phyloP scores from a whole-genome alignment of 345 rosid genomes.

The Turnera subulata region DNA sequence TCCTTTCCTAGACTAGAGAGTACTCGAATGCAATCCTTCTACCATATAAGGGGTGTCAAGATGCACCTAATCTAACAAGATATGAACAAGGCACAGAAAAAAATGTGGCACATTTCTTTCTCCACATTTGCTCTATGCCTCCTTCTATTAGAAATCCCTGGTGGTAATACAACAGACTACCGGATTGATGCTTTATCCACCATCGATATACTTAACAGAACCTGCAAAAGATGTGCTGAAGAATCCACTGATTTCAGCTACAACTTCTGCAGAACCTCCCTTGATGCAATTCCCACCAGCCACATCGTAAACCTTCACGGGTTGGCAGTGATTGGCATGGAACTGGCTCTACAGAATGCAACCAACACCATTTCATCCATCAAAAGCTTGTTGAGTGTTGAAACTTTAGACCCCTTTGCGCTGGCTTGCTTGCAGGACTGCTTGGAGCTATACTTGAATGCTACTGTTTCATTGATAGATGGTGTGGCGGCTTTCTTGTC shows the following conservation, averaged over 20 bases:
- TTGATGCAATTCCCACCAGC: conserved; percentile 41
- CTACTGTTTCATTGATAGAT: conserved; percentile 33
- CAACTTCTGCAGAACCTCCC: conserved; percentile 38
- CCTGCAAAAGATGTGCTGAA: conserved; percentile 41
- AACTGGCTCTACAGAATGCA: conserved; percentile 53
- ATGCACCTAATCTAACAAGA: no score
- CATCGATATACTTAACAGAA: conserved; percentile 30
- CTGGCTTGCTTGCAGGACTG: conserved; percentile 45
- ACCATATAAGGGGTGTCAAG: no score
- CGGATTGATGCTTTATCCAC: no score
- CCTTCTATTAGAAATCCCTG: no score
- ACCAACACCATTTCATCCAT: conserved; percentile 41
- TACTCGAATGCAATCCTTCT: no score
- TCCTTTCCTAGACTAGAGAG: no score
- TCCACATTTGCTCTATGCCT: no score
- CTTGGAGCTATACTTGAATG: conserved; percentile 38
- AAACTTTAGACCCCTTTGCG: conserved; percentile 24
- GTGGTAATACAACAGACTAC: no score
- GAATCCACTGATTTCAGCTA: conserved; percentile 33
- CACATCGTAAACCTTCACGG: conserved; percentile 45
- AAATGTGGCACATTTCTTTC: no score
- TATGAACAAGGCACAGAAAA: no score
- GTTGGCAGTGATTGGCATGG: conserved; percentile 47
- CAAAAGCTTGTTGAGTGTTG: conserved; percentile 24
- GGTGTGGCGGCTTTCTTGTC: conserved; percentile 39